Base-by-base conservation (phyloP, 306 rosid genomes). In the Vigna nakashimae region DNA sequence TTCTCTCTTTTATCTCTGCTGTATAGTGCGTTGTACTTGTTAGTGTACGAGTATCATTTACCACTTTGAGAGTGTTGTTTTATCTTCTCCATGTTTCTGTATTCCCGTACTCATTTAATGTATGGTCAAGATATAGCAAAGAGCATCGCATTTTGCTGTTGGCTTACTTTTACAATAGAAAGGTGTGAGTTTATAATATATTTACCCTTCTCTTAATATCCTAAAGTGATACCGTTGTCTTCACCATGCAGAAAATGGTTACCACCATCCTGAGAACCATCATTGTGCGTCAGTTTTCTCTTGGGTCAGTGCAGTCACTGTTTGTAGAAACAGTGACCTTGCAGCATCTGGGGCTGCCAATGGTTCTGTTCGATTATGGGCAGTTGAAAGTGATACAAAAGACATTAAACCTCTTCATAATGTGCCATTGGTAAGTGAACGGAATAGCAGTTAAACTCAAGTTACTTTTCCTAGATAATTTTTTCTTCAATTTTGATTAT, bases 281-380 rank as follows among this genome's bases (percentile, higher is more conserved):
- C 82, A 71, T 60, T 79, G 83, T 85, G 84, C 59, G 20, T 89
- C 93, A 18, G 91, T 86, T 62, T 70, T 69, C 69, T 92, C 97
- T 14, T 95, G 99, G 98, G 92, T 95, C 76, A 88, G 96, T 85
- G 91, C 97, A 7, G 85, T 92, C 48, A 53, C 87, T 32, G 90
- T 87, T 71, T 95, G 99, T 83, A 81, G 92, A 74, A 88, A 88
- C 79, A 92, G 97, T 76, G 99, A 95, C 75, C 93, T 95, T 80
- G 96, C 92, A 43, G 99, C 96, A 75, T 91, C 98, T 62, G 98
- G 96, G 55, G 99, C 98, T n/a, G 98, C 96, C 53, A 89, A 91
- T 53, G 99, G 99, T 34, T 89, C 70, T 34, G 92, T 95, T 75
- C 88, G 89, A 73, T 79, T 95, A 74, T 95, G 97, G 98, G 79